These are phyloP conservation scores for Uncinocarpus reesii DNA, from an alignment of 2,329 filamentous ascomycete species.

Conservation along the genomic window DNA sequence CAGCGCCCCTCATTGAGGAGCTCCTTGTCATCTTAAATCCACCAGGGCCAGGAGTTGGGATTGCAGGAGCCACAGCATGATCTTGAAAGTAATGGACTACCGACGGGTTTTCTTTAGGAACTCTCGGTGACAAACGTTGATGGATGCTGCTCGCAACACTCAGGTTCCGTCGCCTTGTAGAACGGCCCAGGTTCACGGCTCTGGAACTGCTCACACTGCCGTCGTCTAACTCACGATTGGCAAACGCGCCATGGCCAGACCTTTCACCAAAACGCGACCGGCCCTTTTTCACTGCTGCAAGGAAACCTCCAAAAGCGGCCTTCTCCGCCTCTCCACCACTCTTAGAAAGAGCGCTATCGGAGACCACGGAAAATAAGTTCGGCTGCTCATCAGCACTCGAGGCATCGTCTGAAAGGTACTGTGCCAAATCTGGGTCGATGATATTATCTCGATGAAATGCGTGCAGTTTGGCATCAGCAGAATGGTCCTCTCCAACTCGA, in stretches of 20 bases:
- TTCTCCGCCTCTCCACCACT: constrained; percentile 63
- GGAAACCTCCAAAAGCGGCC: constrained; percentile 58
- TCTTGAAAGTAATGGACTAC: constrained; percentile 28
- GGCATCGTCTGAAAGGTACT: constrained; percentile 88
- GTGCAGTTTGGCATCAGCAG: constrained; percentile 58
- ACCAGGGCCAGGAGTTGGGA: constrained; percentile 32
- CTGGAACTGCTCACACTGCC: constrained; percentile 54
- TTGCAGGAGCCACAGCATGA: constrained; percentile 31
- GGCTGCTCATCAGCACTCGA: constrained; percentile 89
- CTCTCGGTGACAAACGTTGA: constrained; percentile 59
- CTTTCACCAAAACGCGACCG: constrained; percentile 64
- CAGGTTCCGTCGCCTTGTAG: constrained; percentile 64
- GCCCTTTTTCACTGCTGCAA: constrained; percentile 65
- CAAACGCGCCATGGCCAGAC: constrained; percentile 59
- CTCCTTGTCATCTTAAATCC: constrained; percentile 57
- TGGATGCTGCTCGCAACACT: constrained; percentile 72
- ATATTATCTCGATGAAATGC: constrained; percentile 99
- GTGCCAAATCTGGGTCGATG: constrained; percentile 89
- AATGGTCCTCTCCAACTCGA: constrained; percentile 56
- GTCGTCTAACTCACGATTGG: constrained; percentile 54
- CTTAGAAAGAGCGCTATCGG: constrained; percentile 51
- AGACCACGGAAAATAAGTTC: constrained; percentile 69
- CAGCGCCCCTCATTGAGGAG: constrained; percentile 67
- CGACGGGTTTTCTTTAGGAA: constrained; percentile 48
- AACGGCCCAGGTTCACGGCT: constrained; percentile 51